Conservation (phyloP, 2,329 filamentous ascomycete genomes). For the Polytolypa hystricis region DNA sequence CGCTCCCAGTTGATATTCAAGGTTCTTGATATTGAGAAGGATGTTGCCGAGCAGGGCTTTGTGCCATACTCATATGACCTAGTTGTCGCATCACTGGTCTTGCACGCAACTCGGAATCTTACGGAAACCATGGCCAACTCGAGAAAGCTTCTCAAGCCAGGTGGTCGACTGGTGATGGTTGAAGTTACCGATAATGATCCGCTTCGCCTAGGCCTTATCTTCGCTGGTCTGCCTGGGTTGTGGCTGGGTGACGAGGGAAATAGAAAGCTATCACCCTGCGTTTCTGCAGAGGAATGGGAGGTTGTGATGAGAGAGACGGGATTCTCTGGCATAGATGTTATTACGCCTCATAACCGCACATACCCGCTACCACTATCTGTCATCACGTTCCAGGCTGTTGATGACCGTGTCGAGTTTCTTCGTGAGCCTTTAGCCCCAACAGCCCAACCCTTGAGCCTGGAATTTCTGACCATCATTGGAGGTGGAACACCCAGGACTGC, state of each 20-base stretch:
- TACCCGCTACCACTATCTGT: too few relatives aligned
- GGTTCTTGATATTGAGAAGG: conserved; percentile 10
- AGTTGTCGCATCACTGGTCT: conserved; percentile 12
- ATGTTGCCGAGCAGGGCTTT: conserved; percentile 12
- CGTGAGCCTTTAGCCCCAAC: conserved; percentile 16
- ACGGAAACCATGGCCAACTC: conserved; percentile 8
- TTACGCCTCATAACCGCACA: too few relatives aligned
- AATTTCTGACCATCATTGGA: too few relatives aligned
- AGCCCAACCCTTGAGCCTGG: too few relatives aligned
- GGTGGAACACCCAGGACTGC: not conserved
- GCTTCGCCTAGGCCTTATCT: conserved; percentile 17
- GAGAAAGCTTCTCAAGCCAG: conserved; percentile 19
- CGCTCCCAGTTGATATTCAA: conserved; percentile 12
- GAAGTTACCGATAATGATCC: conserved; percentile 23
- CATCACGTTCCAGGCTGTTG: conserved; percentile 29
- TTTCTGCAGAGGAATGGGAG: conserved; percentile 6
- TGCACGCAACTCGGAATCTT: conserved; percentile 12
- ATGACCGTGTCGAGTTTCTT: conserved; percentile 18
- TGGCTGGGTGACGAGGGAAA: conserved; percentile 12
- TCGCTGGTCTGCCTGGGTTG: conserved; percentile 23
- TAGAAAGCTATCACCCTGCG: conserved; percentile 1
- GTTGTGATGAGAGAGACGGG: conserved; percentile 5
- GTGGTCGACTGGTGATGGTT: conserved; percentile 32
- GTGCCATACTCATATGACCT: conserved; percentile 11
- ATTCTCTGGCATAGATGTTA: too few relatives aligned